These are phyloP conservation scores for Pseudoscleropodium purum DNA, from an alignment of 225 moss, liverwort and hornwort genomes.

Conservation along the genomic window DNA sequence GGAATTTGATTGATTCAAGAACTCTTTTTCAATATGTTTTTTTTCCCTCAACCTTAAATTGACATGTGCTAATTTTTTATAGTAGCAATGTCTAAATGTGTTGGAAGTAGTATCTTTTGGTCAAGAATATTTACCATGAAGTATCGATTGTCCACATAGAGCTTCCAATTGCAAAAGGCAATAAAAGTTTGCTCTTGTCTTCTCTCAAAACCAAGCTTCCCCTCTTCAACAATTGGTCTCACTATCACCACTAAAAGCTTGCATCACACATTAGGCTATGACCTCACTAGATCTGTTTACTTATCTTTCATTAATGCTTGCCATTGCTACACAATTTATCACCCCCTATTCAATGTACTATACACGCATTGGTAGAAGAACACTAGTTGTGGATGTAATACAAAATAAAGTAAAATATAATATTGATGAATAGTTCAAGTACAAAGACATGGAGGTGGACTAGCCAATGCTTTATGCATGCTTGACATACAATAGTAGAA, in stretches of 20 bases:
- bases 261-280: background rate
- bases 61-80: too few species aligned
- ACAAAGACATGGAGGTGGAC: background rate
- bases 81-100: background rate
- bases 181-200: background rate
- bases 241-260: fast-evolving
- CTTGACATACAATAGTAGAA: background rate
- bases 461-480: background rate
- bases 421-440: background rate
- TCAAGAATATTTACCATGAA: background rate
- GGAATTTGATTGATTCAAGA: background rate
- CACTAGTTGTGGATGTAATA: background rate
- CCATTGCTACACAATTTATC: background rate
- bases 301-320: background rate
- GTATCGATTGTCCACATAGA: background rate
- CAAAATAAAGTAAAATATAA: background rate
- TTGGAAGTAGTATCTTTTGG: background rate
- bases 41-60: too few species aligned
- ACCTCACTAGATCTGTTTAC: background rate
- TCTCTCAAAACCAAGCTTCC: background rate
- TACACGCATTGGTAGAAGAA: background rate
- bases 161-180: background rate
- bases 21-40: background rate
- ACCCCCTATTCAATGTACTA: background rate
- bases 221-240: background rate